Percentiles rank a stretch among this genome's conserved stretches.
Evolutionary conservation across 495 filamentous ascomycete genomes (phyloP).

Genomic region (Talaromyces adpressus): DNA sequence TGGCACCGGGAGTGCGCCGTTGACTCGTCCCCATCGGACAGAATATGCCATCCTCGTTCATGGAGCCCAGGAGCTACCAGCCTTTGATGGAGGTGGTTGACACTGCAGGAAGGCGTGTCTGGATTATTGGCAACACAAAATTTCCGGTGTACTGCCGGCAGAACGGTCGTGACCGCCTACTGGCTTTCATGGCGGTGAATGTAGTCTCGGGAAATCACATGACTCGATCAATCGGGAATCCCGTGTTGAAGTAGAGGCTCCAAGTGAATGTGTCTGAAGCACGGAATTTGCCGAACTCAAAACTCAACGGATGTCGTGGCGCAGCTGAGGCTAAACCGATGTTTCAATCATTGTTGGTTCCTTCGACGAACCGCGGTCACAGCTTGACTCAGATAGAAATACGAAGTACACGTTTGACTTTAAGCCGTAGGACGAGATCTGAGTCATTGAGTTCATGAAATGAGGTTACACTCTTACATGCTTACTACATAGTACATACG

Average conservation of each 20-base stretch:
- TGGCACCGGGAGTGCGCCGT: background rate
- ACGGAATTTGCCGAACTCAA: background rate
- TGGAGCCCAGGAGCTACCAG: background rate
- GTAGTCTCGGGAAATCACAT: background rate
- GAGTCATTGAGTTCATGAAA: background rate
- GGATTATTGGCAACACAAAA: background rate
- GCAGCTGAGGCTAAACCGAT: background rate
- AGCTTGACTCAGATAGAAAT: background rate
- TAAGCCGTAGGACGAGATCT: background rate
- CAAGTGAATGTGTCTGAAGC: background rate
- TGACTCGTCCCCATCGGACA: background rate
- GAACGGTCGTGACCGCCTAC: background rate
- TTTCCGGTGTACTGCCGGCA: conserved; percentile 5
- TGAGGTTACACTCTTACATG: background rate
- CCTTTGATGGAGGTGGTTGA: background rate
- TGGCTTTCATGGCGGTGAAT: background rate
- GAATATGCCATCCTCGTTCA: background rate
- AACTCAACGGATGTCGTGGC: background rate
- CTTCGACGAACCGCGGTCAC: background rate
- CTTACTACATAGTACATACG: too few species aligned
- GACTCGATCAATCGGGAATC: background rate
- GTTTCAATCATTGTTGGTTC: background rate
- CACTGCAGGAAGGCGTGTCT: background rate
- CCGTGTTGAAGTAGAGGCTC: background rate
- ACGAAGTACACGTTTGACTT: background rate